A percentile compares a stretch with the other conserved stretches of the same genome.
Evolutionary conservation across 1,284 basidiomycete genomes (phyloP).

Genomic region (Ceratobasidium sp.): DNA sequence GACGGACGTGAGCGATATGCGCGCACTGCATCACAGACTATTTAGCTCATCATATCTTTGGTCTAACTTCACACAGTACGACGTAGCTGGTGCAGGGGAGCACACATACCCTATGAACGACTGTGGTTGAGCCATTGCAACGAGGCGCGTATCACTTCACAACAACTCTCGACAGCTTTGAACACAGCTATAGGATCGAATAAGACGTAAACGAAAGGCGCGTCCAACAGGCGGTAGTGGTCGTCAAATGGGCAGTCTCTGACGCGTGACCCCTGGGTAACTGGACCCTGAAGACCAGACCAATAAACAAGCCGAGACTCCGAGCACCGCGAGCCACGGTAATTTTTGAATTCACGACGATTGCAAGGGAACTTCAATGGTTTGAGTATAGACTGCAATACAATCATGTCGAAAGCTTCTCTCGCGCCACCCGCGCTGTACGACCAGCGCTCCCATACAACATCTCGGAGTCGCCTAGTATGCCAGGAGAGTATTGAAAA

Average conservation of each 20-base stretch:
- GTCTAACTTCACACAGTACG: background rate
- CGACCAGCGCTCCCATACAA: conserved; percentile 59
- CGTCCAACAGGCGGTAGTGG: conserved; percentile 10
- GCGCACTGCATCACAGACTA: conserved; percentile 39
- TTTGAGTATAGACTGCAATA: conserved; percentile 6
- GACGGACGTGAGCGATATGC: conserved; percentile 86
- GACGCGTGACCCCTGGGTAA: conserved; percentile 33
- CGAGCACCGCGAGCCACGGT: conserved; percentile 21
- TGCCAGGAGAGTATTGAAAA: conserved; percentile 62
- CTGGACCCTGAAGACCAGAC: conserved; percentile 38
- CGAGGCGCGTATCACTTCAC: conserved; percentile 12
- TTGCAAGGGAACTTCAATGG: background rate
- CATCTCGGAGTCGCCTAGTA: conserved; percentile 70
- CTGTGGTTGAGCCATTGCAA: conserved; percentile 42
- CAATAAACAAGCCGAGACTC: conserved; percentile 23
- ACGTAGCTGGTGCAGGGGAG: background rate
- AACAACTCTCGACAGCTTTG: background rate
- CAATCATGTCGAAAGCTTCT: conserved; percentile 16
- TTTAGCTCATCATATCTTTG: background rate
- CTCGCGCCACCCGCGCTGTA: background rate
- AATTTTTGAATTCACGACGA: background rate
- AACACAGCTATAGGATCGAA: background rate
- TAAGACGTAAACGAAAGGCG: background rate
- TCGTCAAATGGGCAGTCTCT: conserved; percentile 25
- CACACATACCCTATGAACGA: conserved; percentile 46